Evolutionary conservation across 345 rosid genomes (phyloP), one percentile per base, ranked within the genome.

Genomic region (Citrus sp.): DNA sequence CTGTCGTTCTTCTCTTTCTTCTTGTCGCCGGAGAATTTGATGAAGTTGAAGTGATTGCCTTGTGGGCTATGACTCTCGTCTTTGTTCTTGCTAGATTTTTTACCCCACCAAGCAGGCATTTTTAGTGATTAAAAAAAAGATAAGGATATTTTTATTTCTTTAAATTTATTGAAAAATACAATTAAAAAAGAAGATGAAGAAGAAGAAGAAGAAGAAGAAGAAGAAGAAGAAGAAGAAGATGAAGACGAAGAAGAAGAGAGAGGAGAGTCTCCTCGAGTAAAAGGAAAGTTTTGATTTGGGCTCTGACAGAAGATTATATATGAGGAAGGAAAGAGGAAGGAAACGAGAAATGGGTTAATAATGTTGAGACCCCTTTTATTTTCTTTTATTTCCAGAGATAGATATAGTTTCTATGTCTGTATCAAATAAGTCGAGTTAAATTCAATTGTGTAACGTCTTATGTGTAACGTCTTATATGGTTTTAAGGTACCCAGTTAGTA

Each of bases 21-120:
- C 67, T 81, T 80, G 76, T 74, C 77, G 61, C 72, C 25, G n/a
- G 69, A 56, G 18, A 72, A 81, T 49, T 78, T 78, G 82, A 79
- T 22, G 77, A 69, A 83, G 66, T 80, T 81, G 35, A n/a, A 68
- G 76, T 79, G 77, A 10, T 40, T 78, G 73, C 63, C 79, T 9
- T 79, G 85, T 40, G 62, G 54, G 64, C 38, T 67, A 51, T 85
- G 80, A 71, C 46, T 73, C 22, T 82, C 90, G 78, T 89, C 94
- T 72, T 89, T 89, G 85, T 64, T 84, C 85, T 91, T 96, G 28
- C 85, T 75, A 0, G 89, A 86, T 74, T 86, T 96, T 78, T 70
- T 92, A 16, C 82, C 70, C 95, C 97, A 94, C 98, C 97, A 94
- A 85, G 86, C 88, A 74, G 93, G 97, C 97, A 92, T 92, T 79